Base-by-base conservation (phyloP, 2,329 filamentous ascomycete genomes). In the Akanthomyces dipterigenus region DNA sequence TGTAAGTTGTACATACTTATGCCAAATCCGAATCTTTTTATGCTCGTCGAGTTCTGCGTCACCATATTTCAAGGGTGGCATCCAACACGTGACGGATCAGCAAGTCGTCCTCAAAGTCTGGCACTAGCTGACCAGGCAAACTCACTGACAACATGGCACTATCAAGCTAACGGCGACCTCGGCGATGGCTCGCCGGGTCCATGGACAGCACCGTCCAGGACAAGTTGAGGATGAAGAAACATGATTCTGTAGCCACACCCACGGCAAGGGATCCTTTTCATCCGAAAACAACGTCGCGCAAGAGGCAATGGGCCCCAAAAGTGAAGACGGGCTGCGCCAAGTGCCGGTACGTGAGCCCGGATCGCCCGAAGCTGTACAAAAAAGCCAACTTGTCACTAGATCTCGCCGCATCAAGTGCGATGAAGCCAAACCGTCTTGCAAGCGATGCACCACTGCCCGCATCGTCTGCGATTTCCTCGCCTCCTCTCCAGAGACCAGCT, bases 361-460 rank as follows among this genome's bases (percentile, higher is more conserved):
- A 38, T 9, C 18, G 18, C n/a, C 16, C 12, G 26, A 7, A 9
- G 26, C n/a, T 28, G 16, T 14, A 7, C 12, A 3, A n/a, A 3
- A 28, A 24, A 5, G 4, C 31, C 1, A 26, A n/a, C 48, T n/a
- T 20, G 20, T 51, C 28, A 20, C 7, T 18, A 38, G 28, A 36
- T 36, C n/a, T 24, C 54, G 42, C 6, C 54, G 14, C 55, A 40
- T 49, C n/a, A 57, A 48, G 8, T 40, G 55, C 55, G 16, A 49
- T 14, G 20, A 38, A 16, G 11, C 22, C 2, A 57, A 49, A 3
- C 55, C 9, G 0, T 24, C 20, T 3, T 57, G 55, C 31, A 48
- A 28, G 28, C 38, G 26, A 28, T 55, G 38, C 18, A 14, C 16
- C 6, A 34, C 8, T 2, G 6, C 38, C 16, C 38, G 18, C 12